Percentiles rank a stretch among this genome's conserved stretches.
These are phyloP conservation scores for Boeremia lycopersici DNA, from an alignment of 2,329 filamentous ascomycete species.

Conservation along the genomic window DNA sequence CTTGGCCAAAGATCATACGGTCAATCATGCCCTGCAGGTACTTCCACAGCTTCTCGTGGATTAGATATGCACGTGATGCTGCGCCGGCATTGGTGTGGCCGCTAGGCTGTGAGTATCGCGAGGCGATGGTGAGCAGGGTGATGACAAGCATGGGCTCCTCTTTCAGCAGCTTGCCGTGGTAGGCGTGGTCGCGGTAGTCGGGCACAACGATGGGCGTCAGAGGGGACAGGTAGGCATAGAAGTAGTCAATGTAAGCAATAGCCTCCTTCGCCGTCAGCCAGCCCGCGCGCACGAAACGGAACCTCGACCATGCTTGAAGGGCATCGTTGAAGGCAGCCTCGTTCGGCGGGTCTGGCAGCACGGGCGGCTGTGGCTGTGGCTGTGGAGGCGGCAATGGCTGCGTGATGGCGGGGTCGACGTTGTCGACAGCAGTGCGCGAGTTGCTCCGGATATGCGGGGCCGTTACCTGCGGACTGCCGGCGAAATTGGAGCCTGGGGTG, in stretches of 20 bases:
- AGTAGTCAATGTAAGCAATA: conserved; percentile 93
- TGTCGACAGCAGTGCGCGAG: conserved; percentile 31
- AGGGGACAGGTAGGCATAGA: conserved; percentile 88
- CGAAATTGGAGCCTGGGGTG: conserved; percentile 45
- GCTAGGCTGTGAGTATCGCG: conserved; percentile 79
- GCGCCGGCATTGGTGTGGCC: conserved; percentile 71
- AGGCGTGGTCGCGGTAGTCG: conserved; percentile 82
- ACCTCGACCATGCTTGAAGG: conserved; percentile 84
- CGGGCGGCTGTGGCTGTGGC: conserved; percentile 14
- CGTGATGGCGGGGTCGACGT: conserved; percentile 41
- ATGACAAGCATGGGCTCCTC: conserved; percentile 94
- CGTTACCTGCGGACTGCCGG: conserved; percentile 40
- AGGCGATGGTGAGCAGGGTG: conserved; percentile 88
- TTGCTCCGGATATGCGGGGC: conserved; percentile 30
- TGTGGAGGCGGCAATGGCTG: conserved; percentile 12
- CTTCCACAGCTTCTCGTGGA: conserved; percentile 94
- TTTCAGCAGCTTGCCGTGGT: conserved; percentile 78
- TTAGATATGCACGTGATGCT: conserved; percentile 82
- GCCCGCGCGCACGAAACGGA: conserved; percentile 92
- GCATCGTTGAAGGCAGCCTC: conserved; percentile 63
- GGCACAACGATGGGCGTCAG: conserved; percentile 93
- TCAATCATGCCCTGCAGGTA: conserved; percentile 96
- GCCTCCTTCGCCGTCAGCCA: conserved; percentile 96
- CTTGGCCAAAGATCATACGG: conserved; percentile 91
- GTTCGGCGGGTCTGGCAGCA: conserved; percentile 40